Percentiles rank a stretch among this genome's conserved stretches.
Conservation (phyloP, 176 grass and related monocot genomes). For the Phoenix roebelenii region DNA sequence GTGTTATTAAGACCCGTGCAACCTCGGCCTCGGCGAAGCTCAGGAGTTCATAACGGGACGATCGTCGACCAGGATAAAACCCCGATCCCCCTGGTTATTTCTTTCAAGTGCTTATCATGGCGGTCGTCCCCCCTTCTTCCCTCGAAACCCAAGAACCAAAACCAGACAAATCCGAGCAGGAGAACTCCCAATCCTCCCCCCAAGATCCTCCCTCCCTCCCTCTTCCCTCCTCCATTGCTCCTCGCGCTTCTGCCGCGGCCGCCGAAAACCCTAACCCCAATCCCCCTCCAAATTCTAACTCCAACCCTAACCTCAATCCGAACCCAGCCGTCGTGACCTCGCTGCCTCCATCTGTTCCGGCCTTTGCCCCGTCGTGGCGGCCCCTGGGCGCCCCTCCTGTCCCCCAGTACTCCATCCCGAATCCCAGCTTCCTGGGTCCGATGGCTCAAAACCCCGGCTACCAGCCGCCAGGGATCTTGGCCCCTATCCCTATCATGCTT, state of each 20-base stretch:
- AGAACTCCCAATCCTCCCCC: neutral
- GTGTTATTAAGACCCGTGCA: too few relatives aligned
- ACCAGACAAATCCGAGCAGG: conserved; percentile 1
- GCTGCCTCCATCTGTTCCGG: conserved; percentile 1
- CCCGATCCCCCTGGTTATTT: neutral
- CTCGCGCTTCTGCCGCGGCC: neutral
- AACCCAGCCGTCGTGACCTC: neutral
- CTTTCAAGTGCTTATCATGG: conserved; percentile 15
- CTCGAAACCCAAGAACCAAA: conserved; percentile 10
- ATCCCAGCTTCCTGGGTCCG: conserved; percentile 10
- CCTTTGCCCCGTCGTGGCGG: conserved; percentile 14
- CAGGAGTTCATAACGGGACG: too few relatives aligned
- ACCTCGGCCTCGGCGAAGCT: too few relatives aligned
- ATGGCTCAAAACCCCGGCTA: conserved; percentile 18
- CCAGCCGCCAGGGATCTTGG: conserved; percentile 32
- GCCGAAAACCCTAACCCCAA: neutral
- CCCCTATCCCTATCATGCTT: neutral
- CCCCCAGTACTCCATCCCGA: conserved; percentile 13
- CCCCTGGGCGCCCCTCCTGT: conserved; percentile 6
- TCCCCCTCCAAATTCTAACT: neutral
- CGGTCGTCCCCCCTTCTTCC: conserved; percentile 26
- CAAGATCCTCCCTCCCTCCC: conserved; percentile 5
- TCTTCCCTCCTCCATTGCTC: neutral
- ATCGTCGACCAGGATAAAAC: neutral
- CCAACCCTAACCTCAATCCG: conserved; percentile 1